Conservation (phyloP, 441 rosid genomes). For the Arabidopsis lyrata region DNA sequence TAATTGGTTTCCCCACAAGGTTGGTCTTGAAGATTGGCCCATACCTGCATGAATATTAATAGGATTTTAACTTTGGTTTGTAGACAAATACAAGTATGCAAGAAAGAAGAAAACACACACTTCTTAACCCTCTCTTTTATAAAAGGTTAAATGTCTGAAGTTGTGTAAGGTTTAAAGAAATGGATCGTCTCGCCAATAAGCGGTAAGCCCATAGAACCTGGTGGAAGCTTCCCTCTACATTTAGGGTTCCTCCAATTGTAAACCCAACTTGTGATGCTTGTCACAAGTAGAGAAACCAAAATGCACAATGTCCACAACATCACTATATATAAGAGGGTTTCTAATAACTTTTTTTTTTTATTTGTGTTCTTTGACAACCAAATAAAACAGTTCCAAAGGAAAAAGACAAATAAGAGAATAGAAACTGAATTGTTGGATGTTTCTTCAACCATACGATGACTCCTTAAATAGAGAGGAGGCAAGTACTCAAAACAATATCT, state of each 20-base stretch:
- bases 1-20: conserved; percentile 77
- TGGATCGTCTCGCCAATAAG: conserved; percentile 61
- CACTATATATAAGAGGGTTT: neutral
- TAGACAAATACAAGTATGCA: neutral
- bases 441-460: too few relatives aligned
- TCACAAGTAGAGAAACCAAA: conserved; percentile 42
- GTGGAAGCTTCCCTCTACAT: conserved; percentile 59
- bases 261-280: conserved; percentile 45
- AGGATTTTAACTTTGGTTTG: neutral
- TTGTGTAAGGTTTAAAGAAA: conserved; percentile 48
- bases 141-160: conserved; percentile 55
- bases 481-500: too few relatives aligned
- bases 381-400: too few relatives aligned
- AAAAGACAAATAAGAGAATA: too few relatives aligned
- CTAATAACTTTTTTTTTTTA: too few relatives aligned
- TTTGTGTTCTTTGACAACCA: too few relatives aligned
- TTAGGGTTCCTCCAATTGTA: conserved; percentile 56
- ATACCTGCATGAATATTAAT: conserved; percentile 51
- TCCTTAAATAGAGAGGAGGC: too few relatives aligned
- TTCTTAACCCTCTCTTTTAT: conserved; percentile 50
- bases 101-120: conserved; percentile 42
- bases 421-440: too few relatives aligned
- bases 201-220: conserved; percentile 67
- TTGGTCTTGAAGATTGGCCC: conserved; percentile 83
- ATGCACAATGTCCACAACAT: conserved; percentile 39